Percentiles rank a stretch among this genome's conserved stretches.
phyloP scores from a whole-genome alignment of 1,139 yeast genomes.

The Groenewaldozyma sp. region DNA sequence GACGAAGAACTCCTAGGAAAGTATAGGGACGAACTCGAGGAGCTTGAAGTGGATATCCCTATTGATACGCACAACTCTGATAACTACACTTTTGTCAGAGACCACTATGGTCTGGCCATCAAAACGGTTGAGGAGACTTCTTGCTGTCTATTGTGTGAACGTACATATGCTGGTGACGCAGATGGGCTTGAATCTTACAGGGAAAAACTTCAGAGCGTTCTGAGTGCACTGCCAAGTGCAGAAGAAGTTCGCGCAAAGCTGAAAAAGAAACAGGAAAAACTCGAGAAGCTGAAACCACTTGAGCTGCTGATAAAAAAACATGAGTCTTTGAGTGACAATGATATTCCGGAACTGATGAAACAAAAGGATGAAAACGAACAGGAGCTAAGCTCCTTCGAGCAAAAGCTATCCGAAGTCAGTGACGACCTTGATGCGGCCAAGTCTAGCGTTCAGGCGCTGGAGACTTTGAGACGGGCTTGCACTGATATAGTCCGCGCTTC shows the following conservation, averaged over 20 bases:
- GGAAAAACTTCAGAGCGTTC: conserved; percentile 3
- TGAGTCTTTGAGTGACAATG: conserved; percentile 9
- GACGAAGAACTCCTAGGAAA: neutral
- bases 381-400: conserved; percentile 10
- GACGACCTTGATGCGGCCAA: conserved; percentile 13
- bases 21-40: conserved; percentile 30
- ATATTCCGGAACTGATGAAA: conserved; percentile 16
- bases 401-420: conserved; percentile 4
- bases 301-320: conserved; percentile 17
- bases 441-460: conserved; percentile 19
- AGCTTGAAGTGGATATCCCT: conserved; percentile 51
- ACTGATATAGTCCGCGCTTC: conserved; percentile 22
- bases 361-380: conserved; percentile 21
- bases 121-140: conserved; percentile 47
- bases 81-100: conserved; percentile 55
- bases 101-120: conserved; percentile 56
- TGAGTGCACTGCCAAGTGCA: conserved; percentile 2
- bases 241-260: conserved; percentile 5
- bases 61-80: conserved; percentile 53
- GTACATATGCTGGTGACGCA: conserved; percentile 41
- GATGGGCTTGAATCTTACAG: conserved; percentile 4
- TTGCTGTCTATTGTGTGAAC: conserved; percentile 56
- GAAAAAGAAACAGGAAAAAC: conserved; percentile 25
- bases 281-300: conserved; percentile 27
- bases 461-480: conserved; percentile 30